Evolutionary conservation across 1,139 yeast genomes (phyloP), one percentile per base, ranked within the genome.

Genomic region (Geotrichum reessii): DNA sequence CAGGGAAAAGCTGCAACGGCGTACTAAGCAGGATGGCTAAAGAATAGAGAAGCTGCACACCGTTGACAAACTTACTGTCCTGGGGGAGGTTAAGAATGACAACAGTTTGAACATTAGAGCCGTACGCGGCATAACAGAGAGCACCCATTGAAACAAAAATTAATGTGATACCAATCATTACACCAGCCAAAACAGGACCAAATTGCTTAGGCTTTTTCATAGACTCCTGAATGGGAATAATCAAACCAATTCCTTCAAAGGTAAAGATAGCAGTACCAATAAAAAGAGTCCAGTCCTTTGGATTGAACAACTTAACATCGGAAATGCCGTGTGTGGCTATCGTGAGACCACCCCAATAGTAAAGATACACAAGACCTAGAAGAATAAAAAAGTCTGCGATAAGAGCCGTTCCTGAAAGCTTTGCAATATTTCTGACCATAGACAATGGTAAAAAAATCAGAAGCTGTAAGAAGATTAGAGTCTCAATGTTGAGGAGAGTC

Each of bases 181-280:
- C 98, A 60, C 82, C 77, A 9, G 82, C 81, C 60, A 93, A 76
- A 2, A 91, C 85, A 40, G 76, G 76, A 33, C 87, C 84, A 71
- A 93, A 92, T 66, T 85, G 81, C 56, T 81, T 74, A 0, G 97
- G 97, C 63, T 85, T 77, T 52, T 82, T 82, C 99, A 93, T 93
- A 1, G 97, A 87, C 68, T 93, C 97, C 68, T 91, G 96, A 67
- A 93, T 91, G 0, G 99, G 99, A 52, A 93, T 88, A 61, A 93
- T 81, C 55, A 93, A 78, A 0, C 99, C 98, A 61, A 93, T 88
- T 8, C 99, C 99, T 73, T 93, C 99, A 70, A 87, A 93, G 11
- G 99, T 92, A 79, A 93, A 93, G 49, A 93, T 92, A 0, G 97
- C 97, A 1, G 96, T 93, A 21, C 97, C 98, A 61, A 92, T 86